These are phyloP conservation scores for Metschnikowia corniflorae DNA, from an alignment of 805 yeast species.

Conservation along the genomic window DNA sequence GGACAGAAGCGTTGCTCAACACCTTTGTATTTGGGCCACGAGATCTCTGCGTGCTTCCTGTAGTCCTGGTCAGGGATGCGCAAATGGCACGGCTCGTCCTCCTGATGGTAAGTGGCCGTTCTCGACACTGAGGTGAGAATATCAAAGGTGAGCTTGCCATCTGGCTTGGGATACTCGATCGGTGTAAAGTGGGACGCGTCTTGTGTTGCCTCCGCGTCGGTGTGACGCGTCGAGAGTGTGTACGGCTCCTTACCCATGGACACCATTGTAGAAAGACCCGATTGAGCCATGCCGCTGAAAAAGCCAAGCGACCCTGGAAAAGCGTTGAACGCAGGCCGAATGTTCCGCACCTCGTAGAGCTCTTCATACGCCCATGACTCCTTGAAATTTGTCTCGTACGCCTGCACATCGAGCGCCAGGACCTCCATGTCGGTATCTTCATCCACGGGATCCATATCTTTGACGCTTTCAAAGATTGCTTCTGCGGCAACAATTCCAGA, in stretches of 20 bases:
- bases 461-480: slow-evolving; percentile 48
- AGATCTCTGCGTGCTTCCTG: slow-evolving; percentile 58
- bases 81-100: slow-evolving; percentile 88
- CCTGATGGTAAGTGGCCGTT: slow-evolving; percentile 95
- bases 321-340: slow-evolving; percentile 84
- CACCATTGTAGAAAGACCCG: slow-evolving; percentile 79
- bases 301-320: slow-evolving; percentile 53
- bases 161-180: slow-evolving; percentile 93
- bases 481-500: slow-evolving; percentile 96
- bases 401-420: slow-evolving; percentile 46
- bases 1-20: slow-evolving; percentile 93
- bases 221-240: slow-evolving; percentile 68
- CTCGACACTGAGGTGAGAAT: slow-evolving; percentile 91
- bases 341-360: slow-evolving; percentile 78
- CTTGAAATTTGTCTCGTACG: slow-evolving; percentile 63
- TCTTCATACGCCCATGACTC: slow-evolving; percentile 87
- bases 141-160: slow-evolving; percentile 89
- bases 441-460: slow-evolving; percentile 45
- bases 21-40: slow-evolving; percentile 80
- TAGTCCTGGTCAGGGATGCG: slow-evolving; percentile 58
- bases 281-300: slow-evolving; percentile 75
- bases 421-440: slow-evolving; percentile 39
- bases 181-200: slow-evolving; percentile 63
- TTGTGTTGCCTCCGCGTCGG: slow-evolving; percentile 72
- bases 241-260: slow-evolving; percentile 82